A percentile compares a stretch with the other conserved stretches of the same genome.
phyloP scores from a whole-genome alignment of 148 eudicot genomes.

The Agrostemma githago region DNA sequence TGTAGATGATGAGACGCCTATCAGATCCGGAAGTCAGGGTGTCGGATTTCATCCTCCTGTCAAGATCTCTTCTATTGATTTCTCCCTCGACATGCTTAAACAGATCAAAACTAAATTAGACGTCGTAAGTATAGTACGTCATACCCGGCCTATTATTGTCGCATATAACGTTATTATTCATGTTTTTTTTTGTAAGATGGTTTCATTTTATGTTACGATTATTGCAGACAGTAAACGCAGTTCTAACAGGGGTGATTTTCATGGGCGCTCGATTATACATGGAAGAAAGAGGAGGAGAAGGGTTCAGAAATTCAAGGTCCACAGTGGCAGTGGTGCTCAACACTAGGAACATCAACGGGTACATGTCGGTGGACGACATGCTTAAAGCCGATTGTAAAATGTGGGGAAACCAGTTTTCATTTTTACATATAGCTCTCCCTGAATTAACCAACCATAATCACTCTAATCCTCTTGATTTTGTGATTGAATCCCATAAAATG shows the following conservation, averaged over 20 bases:
- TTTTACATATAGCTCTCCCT: constrained; percentile 59
- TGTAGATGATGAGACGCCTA: constrained; percentile 49
- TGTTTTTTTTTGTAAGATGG: background rate
- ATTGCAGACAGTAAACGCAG: constrained; percentile 63
- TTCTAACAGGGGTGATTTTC: constrained; percentile 53
- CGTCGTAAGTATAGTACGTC: constrained; percentile 35
- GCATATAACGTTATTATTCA: background rate
- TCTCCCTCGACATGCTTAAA: constrained; percentile 48
- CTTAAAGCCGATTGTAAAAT: constrained; percentile 26
- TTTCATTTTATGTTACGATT: no score
- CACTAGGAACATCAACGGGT: constrained; percentile 57
- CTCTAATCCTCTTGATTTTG: constrained; percentile 45
- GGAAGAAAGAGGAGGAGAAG: constrained; percentile 30
- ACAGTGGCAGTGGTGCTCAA: constrained; percentile 71
- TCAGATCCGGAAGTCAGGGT: constrained; percentile 42
- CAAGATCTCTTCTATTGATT: constrained; percentile 37
- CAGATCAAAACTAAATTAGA: constrained; percentile 45
- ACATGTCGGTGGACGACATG: constrained; percentile 64
- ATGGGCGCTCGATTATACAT: constrained; percentile 60
- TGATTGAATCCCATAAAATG: constrained; percentile 35
- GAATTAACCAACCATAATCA: constrained; percentile 14
- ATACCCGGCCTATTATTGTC: no score
- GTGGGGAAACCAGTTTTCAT: constrained; percentile 82
- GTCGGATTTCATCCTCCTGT: constrained; percentile 47
- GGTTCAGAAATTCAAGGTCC: constrained; percentile 26